Conservation (phyloP, 192 early-diverging fungal genomes). For the Geosiphon pyriformis region DNA sequence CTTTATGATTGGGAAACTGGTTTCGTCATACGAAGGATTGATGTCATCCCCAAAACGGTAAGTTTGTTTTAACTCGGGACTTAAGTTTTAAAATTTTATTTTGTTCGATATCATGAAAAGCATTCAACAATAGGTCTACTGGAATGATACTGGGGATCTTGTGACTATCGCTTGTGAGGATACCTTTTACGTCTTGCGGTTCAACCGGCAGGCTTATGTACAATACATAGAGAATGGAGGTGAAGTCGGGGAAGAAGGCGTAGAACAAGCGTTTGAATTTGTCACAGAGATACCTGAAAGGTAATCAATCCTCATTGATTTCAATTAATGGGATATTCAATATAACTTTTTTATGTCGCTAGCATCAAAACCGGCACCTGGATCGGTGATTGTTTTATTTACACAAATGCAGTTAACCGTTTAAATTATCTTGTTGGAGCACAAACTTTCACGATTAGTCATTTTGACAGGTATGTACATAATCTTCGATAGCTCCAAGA, state of each 20-base stretch:
- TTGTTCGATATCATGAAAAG: background rate
- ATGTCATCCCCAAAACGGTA: slow-evolving; percentile 78
- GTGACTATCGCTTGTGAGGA: slow-evolving; percentile 92
- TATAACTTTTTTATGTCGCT: slow-evolving; percentile 19
- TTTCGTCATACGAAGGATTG: slow-evolving; percentile 84
- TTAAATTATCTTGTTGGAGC: slow-evolving; percentile 95
- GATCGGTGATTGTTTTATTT: slow-evolving; percentile 99
- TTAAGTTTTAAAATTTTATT: background rate
- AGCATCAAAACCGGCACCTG: slow-evolving; percentile 91
- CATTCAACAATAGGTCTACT: slow-evolving; percentile 59
- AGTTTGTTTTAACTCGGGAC: background rate
- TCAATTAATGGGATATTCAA: slow-evolving; percentile 9
- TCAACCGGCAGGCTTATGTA: slow-evolving; percentile 79
- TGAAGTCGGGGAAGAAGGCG: slow-evolving; percentile 80
- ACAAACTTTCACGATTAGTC: slow-evolving; percentile 89
- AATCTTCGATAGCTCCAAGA: background rate
- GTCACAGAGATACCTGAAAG: slow-evolving; percentile 85
- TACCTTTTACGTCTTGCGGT: slow-evolving; percentile 91
- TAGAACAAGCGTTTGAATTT: slow-evolving; percentile 95
- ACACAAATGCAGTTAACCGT: slow-evolving; percentile 84
- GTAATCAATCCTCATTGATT: slow-evolving; percentile 28
- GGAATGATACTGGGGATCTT: slow-evolving; percentile 93
- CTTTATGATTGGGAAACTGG: slow-evolving; percentile 99
- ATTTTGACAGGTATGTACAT: slow-evolving; percentile 79
- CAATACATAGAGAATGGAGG: slow-evolving; percentile 65